A percentile compares a stretch with the other conserved stretches of the same genome.
Evolutionary conservation across 2,329 filamentous ascomycete genomes (phyloP).

Genomic region (Aureobasidium vineae): DNA sequence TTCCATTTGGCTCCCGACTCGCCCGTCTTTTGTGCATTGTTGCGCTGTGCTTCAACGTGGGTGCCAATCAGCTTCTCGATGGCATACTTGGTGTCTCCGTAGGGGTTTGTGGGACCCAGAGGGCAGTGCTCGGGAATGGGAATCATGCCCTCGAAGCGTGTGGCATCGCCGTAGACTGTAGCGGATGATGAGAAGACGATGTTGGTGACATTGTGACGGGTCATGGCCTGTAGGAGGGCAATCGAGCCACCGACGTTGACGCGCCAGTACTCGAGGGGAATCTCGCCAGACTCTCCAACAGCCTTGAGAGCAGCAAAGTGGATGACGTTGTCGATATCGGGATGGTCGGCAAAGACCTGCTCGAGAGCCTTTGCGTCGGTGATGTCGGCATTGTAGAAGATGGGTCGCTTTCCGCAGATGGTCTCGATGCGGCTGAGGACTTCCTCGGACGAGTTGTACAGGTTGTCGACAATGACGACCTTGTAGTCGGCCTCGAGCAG

Average conservation of each 20-base stretch:
- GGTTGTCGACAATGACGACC: slow-evolving; percentile 92
- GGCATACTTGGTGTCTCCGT: slow-evolving; percentile 92
- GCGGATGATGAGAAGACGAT: slow-evolving; percentile 98
- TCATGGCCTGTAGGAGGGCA: slow-evolving; percentile 81
- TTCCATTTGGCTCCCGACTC: slow-evolving; percentile 83
- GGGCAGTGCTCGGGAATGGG: slow-evolving; percentile 97
- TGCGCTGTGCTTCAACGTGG: slow-evolving; percentile 81
- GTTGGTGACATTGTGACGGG: slow-evolving; percentile 85
- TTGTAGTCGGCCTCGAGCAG: slow-evolving; percentile 94
- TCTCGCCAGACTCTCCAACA: slow-evolving; percentile 91
- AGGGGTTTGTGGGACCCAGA: slow-evolving; percentile 93
- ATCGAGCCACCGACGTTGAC: slow-evolving; percentile 96
- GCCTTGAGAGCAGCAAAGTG: slow-evolving; percentile 99
- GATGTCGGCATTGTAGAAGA: slow-evolving; percentile 83
- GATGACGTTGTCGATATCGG: slow-evolving; percentile 95
- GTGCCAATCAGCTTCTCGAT: slow-evolving; percentile 93
- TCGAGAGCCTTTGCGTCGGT: slow-evolving; percentile 82
- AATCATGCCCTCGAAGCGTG: slow-evolving; percentile 95
- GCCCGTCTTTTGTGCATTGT: slow-evolving; percentile 74
- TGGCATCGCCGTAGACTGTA: slow-evolving; percentile 97
- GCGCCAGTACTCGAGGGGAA: slow-evolving; percentile 94
- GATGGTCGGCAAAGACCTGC: slow-evolving; percentile 82
- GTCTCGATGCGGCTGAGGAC: slow-evolving; percentile 93
- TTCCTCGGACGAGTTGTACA: slow-evolving; percentile 95
- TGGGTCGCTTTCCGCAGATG: slow-evolving; percentile 81